These are phyloP conservation scores for Sporisorium iseilematis-ciliati DNA, from an alignment of 1,284 basidiomycete genomes.

Conservation along the genomic window DNA sequence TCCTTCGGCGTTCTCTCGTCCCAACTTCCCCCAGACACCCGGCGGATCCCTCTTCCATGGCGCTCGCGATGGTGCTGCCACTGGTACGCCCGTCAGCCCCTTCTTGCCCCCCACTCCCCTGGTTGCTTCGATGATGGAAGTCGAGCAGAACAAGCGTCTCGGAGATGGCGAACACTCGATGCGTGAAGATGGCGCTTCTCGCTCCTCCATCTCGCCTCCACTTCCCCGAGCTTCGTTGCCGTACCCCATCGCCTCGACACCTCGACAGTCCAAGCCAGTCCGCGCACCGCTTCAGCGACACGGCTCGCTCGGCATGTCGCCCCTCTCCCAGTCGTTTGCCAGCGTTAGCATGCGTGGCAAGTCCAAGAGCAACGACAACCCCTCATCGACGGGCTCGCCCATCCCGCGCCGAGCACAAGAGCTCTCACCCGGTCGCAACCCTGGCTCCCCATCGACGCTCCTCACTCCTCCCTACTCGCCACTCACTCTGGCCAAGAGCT, in stretches of 20 bases:
- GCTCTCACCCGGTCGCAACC: slow-evolving; percentile 22
- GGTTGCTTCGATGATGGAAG: slow-evolving; percentile 49
- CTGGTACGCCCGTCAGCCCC: slow-evolving; percentile 59
- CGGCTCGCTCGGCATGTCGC: slow-evolving; percentile 58
- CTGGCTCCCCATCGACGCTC: slow-evolving; percentile 43
- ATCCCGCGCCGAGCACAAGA: slow-evolving; percentile 37
- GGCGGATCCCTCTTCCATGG: slow-evolving; percentile 56
- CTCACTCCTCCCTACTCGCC: slow-evolving; percentile 60
- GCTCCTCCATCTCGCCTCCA: slow-evolving; percentile 27
- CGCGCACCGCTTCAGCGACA: slow-evolving; percentile 46
- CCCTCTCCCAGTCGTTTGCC: slow-evolving; percentile 54
- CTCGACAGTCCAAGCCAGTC: slow-evolving; percentile 27
- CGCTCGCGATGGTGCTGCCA: slow-evolving; percentile 63
- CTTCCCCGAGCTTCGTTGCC: slow-evolving; percentile 20
- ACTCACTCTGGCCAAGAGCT: slow-evolving; percentile 30
- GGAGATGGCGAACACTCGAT: slow-evolving; percentile 10
- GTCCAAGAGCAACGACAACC: slow-evolving; percentile 47
- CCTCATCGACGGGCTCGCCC: slow-evolving; percentile 32
- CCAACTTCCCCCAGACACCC: slow-evolving; percentile 59
- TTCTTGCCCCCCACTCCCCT: slow-evolving; percentile 64
- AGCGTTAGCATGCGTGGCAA: slow-evolving; percentile 54
- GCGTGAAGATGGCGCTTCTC: slow-evolving; percentile 12
- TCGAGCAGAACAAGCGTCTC: slow-evolving; percentile 37
- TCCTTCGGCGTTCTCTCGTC: slow-evolving; percentile 40
- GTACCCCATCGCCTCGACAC: slow-evolving; percentile 25